Evolutionary conservation across 441 rosid genomes (phyloP).

Genomic region (Daphne laureola): DNA sequence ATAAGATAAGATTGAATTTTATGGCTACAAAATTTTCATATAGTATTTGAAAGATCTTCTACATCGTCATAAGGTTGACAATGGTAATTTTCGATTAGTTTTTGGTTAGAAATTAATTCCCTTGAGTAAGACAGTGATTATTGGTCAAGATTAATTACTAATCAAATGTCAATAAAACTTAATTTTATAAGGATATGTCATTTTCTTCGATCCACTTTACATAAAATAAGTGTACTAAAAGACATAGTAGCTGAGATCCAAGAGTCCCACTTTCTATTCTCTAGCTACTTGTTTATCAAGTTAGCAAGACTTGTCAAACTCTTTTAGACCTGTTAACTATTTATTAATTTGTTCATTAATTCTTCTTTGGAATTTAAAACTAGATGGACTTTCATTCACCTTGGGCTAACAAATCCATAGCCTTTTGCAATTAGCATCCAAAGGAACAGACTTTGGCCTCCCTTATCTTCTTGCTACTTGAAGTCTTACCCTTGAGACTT

Average conservation of each 20-base stretch:
- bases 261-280: slow-evolving; percentile 8
- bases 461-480: too few species aligned
- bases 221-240: slow-evolving; percentile 18
- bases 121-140: slow-evolving; percentile 20
- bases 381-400: neutral
- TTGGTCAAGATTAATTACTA: neutral
- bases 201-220: slow-evolving; percentile 23
- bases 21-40: neutral
- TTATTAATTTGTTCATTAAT: neutral
- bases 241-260: slow-evolving; percentile 31
- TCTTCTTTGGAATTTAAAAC: neutral
- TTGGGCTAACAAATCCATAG: too few species aligned
- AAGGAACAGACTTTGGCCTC: too few species aligned
- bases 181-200: slow-evolving; percentile 3
- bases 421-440: too few species aligned
- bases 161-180: neutral
- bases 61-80: slow-evolving; percentile 37
- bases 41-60: neutral
- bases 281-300: slow-evolving; percentile 11
- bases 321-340: neutral
- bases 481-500: too few species aligned
- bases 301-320: slow-evolving; percentile 37
- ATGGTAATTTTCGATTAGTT: slow-evolving; percentile 16
- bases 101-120: slow-evolving; percentile 1
- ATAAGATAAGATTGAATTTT: slow-evolving; percentile 10